These are phyloP conservation scores for Harringtonia aguacate DNA, from an alignment of 2,329 filamentous ascomycete species.

Conservation along the genomic window DNA sequence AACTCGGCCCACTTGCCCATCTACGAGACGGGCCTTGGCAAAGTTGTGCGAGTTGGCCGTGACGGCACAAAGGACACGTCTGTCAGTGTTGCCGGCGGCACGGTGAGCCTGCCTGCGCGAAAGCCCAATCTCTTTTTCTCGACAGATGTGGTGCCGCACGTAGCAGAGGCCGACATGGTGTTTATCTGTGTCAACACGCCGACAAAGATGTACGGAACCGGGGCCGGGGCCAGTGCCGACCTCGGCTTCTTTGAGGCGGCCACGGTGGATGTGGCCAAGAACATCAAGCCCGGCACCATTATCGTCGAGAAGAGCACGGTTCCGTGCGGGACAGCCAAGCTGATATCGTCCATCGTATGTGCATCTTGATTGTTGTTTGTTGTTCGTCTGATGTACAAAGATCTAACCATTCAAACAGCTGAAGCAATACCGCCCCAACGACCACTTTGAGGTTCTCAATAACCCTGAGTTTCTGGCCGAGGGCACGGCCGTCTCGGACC, in stretches of 20 bases:
- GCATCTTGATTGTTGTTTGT: too few species aligned
- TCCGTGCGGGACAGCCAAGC: slow-evolving; percentile 1
- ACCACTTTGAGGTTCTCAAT: slow-evolving; percentile 1
- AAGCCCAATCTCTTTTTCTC: slow-evolving; percentile 3
- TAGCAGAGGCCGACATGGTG: slow-evolving; percentile 2
- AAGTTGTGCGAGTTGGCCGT: slow-evolving; percentile 2
- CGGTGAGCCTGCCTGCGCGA: background rate
- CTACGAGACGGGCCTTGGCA: background rate
- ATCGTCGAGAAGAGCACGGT: slow-evolving; percentile 5
- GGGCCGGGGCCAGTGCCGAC: slow-evolving; percentile 2
- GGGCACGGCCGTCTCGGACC: slow-evolving; percentile 1
- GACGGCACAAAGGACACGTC: background rate
- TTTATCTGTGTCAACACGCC: slow-evolving; percentile 6
- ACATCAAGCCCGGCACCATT: slow-evolving; percentile 2
- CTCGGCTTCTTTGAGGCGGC: slow-evolving; percentile 1
- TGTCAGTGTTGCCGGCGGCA: background rate
- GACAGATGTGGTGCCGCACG: background rate
- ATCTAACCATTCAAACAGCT: background rate
- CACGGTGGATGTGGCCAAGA: background rate
- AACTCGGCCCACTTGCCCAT: slow-evolving; percentile 3
- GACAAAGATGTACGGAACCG: slow-evolving; percentile 3
- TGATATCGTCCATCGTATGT: slow-evolving; percentile 1
- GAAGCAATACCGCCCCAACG: background rate
- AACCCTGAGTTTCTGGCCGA: slow-evolving; percentile 6
- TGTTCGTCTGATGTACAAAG: too few species aligned